A percentile compares a stretch with the other conserved stretches of the same genome.
These are phyloP conservation scores for Butyriboletus pseudospeciosus DNA, from an alignment of 1,284 basidiomycete genomes.

Conservation along the genomic window DNA sequence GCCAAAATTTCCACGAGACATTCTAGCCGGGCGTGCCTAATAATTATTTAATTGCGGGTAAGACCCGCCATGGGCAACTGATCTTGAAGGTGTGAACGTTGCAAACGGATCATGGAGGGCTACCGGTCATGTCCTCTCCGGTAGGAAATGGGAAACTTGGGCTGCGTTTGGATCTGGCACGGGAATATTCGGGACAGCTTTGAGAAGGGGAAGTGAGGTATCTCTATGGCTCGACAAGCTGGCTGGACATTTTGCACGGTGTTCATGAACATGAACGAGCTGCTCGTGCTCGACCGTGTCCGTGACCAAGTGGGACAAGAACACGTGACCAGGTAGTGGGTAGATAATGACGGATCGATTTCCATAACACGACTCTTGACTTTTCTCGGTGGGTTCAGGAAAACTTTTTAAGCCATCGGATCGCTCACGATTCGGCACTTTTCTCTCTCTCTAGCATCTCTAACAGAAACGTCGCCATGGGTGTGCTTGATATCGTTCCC, in stretches of 20 bases:
- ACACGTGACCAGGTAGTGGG: constrained; percentile 13
- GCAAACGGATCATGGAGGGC: background rate
- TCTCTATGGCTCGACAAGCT: background rate
- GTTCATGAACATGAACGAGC: background rate
- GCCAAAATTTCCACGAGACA: background rate
- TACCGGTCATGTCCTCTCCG: constrained; percentile 21
- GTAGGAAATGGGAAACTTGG: constrained; percentile 37
- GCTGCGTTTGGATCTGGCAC: constrained; percentile 28
- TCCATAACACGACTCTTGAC: background rate
- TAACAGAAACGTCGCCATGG: constrained; percentile 34
- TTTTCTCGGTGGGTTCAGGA: constrained; percentile 14
- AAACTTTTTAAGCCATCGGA: background rate
- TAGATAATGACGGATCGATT: constrained; percentile 10
- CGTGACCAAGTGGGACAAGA: background rate
- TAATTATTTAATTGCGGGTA: background rate
- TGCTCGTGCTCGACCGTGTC: too few relatives aligned
- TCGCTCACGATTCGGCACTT: background rate
- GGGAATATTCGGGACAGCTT: constrained; percentile 33
- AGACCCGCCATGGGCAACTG: background rate
- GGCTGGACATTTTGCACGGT: background rate
- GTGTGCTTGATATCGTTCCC: constrained; percentile 57
- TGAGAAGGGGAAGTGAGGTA: background rate
- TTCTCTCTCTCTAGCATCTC: constrained; percentile 6
- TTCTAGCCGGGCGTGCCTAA: background rate
- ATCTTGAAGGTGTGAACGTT: background rate